Conservation (phyloP, 805 yeast species). For the Phaffomyces opuntiae region DNA sequence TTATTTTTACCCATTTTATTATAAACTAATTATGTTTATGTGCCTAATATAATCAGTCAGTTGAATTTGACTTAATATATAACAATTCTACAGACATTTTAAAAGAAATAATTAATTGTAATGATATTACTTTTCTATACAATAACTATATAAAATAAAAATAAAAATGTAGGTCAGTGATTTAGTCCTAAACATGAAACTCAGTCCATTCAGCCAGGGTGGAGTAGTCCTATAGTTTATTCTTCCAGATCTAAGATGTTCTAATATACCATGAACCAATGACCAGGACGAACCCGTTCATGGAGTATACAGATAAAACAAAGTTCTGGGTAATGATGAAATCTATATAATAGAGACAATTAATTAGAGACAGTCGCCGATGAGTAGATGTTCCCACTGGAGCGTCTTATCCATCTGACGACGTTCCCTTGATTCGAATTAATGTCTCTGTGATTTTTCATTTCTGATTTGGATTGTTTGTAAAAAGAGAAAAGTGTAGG, state of each 20-base stretch:
- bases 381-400: too few species aligned
- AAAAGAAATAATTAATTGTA: too few species aligned
- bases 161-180: slow-evolving; percentile 22
- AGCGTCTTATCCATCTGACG: neutral
- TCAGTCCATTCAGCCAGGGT: slow-evolving; percentile 23
- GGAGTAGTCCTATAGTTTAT: slow-evolving; percentile 23
- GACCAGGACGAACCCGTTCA: slow-evolving; percentile 26
- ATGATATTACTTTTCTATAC: neutral
- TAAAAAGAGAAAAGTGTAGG: too few species aligned
- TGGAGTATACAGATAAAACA: slow-evolving; percentile 24
- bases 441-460: neutral
- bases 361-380: too few species aligned
- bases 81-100: too few species aligned
- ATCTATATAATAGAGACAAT: neutral
- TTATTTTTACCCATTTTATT: neutral
- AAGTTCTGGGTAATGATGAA: slow-evolving; percentile 9
- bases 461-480: too few species aligned
- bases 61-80: too few species aligned
- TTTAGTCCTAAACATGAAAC: slow-evolving; percentile 21
- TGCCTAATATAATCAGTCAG: too few species aligned
- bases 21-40: too few species aligned
- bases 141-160: neutral
- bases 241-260: slow-evolving; percentile 27
- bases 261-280: slow-evolving; percentile 22
- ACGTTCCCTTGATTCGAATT: neutral